Evolutionary conservation across 495 filamentous ascomycete genomes (phyloP).

Genomic region (Penicillium maclennaniae): DNA sequence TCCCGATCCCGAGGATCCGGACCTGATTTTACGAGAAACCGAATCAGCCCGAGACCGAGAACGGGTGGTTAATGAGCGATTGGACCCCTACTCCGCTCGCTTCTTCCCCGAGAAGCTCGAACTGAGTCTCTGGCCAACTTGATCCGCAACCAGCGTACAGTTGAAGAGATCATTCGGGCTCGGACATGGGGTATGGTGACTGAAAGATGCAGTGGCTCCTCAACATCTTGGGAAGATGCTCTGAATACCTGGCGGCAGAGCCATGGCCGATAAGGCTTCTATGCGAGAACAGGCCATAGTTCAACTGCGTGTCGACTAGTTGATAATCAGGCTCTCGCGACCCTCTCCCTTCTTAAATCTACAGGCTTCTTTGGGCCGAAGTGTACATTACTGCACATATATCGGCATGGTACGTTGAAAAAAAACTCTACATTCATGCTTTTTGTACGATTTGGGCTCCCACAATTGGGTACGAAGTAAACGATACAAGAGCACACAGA

Average conservation of each 20-base stretch:
- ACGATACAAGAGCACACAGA: background rate
- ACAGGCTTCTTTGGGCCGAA: too few species aligned
- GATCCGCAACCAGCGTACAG: conserved; percentile 76
- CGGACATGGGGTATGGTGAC: conserved; percentile 80
- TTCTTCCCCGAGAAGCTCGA: conserved; percentile 81
- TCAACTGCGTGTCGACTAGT: background rate
- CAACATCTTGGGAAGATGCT: conserved; percentile 58
- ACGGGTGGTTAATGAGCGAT: conserved; percentile 75
- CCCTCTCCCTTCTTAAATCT: background rate
- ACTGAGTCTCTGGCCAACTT: conserved; percentile 77
- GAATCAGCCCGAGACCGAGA: conserved; percentile 70
- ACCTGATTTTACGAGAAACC: conserved; percentile 61
- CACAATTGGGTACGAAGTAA: background rate
- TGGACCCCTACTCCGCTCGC: conserved; percentile 87
- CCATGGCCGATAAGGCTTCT: conserved; percentile 18
- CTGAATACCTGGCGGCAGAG: conserved; percentile 57
- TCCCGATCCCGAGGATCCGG: conserved; percentile 86
- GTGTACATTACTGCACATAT: conserved; percentile 14
- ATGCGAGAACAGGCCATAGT: background rate
- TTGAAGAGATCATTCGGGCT: conserved; percentile 81
- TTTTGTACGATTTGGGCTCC: background rate
- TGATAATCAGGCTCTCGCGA: background rate
- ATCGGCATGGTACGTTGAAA: conserved; percentile 6
- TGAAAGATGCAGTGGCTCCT: conserved; percentile 66
- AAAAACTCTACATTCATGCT: background rate